Evolutionary conservation across 768 basidiomycete genomes (phyloP).

Genomic region (Tremella mesenterica): DNA sequence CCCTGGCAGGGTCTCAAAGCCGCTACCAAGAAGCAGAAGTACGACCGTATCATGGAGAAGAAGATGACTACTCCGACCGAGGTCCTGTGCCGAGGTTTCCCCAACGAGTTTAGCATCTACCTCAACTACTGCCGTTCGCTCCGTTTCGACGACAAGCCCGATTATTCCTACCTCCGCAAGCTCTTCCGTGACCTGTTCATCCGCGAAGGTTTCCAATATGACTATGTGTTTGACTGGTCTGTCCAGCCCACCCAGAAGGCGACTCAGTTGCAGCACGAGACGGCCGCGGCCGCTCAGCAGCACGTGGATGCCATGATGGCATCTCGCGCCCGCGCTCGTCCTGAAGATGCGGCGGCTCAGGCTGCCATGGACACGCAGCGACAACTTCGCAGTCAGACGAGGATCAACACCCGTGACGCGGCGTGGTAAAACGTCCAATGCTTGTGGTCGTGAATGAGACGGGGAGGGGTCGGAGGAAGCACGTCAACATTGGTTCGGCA

Average conservation of each 20-base stretch:
- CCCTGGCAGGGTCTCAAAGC: conserved; percentile 99
- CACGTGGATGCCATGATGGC: conserved; percentile 1
- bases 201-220: conserved; percentile 96
- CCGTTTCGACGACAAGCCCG: conserved; percentile 99
- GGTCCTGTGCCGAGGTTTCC: conserved; percentile 96
- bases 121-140: conserved; percentile 97
- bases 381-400: conserved; percentile 35
- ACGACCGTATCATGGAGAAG: conserved; percentile 99
- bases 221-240: conserved; percentile 96
- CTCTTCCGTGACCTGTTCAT: conserved; percentile 94
- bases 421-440: conserved; percentile 7
- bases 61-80: conserved; percentile 91
- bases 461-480: neutral
- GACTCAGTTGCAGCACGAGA: conserved; percentile 4
- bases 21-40: conserved; percentile 99
- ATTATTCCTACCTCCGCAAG: conserved; percentile 99
- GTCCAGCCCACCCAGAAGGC: conserved; percentile 30
- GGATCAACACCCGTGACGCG: conserved; percentile 22
- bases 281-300: conserved; percentile 5
- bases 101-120: conserved; percentile 98
- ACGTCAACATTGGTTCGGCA: neutral
- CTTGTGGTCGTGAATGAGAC: neutral
- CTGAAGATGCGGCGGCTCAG: conserved; percentile 18
- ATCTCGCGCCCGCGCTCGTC: conserved; percentile 17
- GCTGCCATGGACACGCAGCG: conserved; percentile 28